phyloP scores from a whole-genome alignment of 2,329 filamentous ascomycete genomes.

The Monilinia fructigena region DNA sequence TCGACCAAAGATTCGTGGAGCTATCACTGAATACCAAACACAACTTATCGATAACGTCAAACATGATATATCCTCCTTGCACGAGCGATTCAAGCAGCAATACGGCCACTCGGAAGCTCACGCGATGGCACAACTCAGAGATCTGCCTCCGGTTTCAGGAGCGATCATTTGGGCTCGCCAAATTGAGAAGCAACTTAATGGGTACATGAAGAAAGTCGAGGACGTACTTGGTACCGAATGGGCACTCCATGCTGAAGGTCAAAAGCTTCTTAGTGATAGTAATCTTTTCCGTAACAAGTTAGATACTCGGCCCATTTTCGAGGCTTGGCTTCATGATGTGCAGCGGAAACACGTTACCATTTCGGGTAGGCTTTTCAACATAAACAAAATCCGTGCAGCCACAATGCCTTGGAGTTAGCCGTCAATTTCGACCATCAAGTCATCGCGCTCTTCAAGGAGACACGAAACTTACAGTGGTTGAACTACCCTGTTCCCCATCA shows the following conservation, averaged over 20 bases:
- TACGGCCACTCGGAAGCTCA: conserved; percentile 98
- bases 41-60: conserved; percentile 98
- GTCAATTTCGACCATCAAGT: conserved; percentile 98
- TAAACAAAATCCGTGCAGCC: conserved; percentile 82
- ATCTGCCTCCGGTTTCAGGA: conserved; percentile 91
- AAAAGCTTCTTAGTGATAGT: conserved; percentile 89
- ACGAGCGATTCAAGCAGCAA: conserved; percentile 97
- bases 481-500: conserved; percentile 92
- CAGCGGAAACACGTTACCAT: conserved; percentile 87
- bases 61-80: conserved; percentile 86
- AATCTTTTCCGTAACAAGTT: conserved; percentile 95
- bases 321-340: conserved; percentile 92
- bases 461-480: conserved; percentile 91
- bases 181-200: conserved; percentile 92
- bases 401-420: conserved; percentile 80
- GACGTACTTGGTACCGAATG: conserved; percentile 93
- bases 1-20: conserved; percentile 96
- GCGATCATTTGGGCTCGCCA: conserved; percentile 97
- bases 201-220: conserved; percentile 99
- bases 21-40: conserved; percentile 96
- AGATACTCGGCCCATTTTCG: conserved; percentile 88
- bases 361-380: conserved; percentile 85
- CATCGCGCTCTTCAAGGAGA: conserved; percentile 98
- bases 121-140: conserved; percentile 95
- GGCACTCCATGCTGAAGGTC: conserved; percentile 90